Base-by-base conservation (phyloP, 345 rosid species). In the Barbarea vulgaris region DNA sequence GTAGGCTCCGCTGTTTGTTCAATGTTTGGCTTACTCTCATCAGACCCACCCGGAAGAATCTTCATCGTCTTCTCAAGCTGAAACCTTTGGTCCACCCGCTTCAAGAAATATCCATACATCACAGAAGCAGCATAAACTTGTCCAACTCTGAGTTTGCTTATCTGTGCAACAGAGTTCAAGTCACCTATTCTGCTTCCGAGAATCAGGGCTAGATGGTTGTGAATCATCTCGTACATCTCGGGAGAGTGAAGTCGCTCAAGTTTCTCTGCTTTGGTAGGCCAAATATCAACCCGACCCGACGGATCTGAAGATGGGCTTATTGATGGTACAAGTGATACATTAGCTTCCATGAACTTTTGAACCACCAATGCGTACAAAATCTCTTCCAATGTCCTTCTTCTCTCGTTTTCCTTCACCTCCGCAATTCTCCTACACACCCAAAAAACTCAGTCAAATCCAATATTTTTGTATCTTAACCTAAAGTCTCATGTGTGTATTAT, bases 41-140 rank as follows among this genome's bases (percentile, higher is more conserved):
- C 84, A 0, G 50, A 61, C 15, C 70, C 81, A 67, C 82, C 83
- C 2, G 94, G 90, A 68, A 95, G 98, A 57, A 80, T 69, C 80
- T 88, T 92, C 98, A 95, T 87, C n/a, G 86, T 69, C 86, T 90
- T 95, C 87, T 95, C 98, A 10, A 95, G 98, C 87, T 95, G 98
- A 84, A 93, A 93, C 82, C 98, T 78, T 67, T 88, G 96, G 72
- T 95, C 99, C 4, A 93, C 91, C 7, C 97, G 85, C 83, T 89
- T 95, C 44, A 95, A 88, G 84, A 95, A 95, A 73, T 95, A 95
- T 8, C 99, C 99, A 67, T 89, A 93, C 97, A 95, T 91, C 48
- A 89, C 97, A 1, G 99, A 93, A 6, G 99, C 99, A 63, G 99
- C 99, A 68, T 95, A 95, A n/a, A 95, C 96, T 83, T 95, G 99